A percentile compares a stretch with the other conserved stretches of the same genome.
phyloP scores from a whole-genome alignment of 306 rosid genomes.

The Rosa rugosa region DNA sequence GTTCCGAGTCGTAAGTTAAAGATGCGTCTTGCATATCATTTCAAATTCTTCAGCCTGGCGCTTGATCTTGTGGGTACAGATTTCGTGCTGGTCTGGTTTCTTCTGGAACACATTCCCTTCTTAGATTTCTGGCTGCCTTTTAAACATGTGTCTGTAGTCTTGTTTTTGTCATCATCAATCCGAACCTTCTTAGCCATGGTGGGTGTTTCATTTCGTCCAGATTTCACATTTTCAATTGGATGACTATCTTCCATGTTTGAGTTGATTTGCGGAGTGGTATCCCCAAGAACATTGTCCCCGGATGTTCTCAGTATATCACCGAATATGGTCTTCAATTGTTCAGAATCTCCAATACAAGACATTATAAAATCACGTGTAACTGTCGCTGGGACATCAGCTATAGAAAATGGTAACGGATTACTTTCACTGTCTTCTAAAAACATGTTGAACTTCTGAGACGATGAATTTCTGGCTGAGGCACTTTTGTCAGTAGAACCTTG shows the following conservation, averaged over 20 bases:
- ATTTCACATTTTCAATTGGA: constrained; percentile 3
- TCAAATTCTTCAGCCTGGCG: not conserved
- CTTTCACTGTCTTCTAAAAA: constrained; percentile 11
- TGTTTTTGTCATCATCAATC: not conserved
- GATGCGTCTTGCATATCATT: not conserved
- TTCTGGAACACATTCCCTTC: constrained; percentile 18
- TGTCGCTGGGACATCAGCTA: constrained; percentile 26
- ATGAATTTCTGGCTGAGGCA: constrained; percentile 12
- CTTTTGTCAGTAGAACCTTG: constrained; percentile 11
- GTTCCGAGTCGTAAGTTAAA: not conserved
- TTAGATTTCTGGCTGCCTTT: not conserved
- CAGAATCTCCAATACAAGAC: constrained; percentile 33
- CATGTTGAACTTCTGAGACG: constrained; percentile 27
- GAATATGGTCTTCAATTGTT: constrained; percentile 16
- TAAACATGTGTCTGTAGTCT: not conserved
- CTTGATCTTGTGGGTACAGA: constrained; percentile 5
- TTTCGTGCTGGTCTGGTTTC: constrained; percentile 30
- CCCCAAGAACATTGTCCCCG: not conserved
- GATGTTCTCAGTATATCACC: constrained; percentile 22
- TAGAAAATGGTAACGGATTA: constrained; percentile 19
- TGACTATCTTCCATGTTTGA: not conserved
- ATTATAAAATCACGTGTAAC: constrained; percentile 27
- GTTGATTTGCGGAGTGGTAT: constrained; percentile 8
- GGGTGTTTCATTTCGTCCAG: constrained; percentile 4
- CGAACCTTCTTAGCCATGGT: not conserved